phyloP scores from a whole-genome alignment of 2,329 filamentous ascomycete genomes.

The Samsoniella hepiali region DNA sequence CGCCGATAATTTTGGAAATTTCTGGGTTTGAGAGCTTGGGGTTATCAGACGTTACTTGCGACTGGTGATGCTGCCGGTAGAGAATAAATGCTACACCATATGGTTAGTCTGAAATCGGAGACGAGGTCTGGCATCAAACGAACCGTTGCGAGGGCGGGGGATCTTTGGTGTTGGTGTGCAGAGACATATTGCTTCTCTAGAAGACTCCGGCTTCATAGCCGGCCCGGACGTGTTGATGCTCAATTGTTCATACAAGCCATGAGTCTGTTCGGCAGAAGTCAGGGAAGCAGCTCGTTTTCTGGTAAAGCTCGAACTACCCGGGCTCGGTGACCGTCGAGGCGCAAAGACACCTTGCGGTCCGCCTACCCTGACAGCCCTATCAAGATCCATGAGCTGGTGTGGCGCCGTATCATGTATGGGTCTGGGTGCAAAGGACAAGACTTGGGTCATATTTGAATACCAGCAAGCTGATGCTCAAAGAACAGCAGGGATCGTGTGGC shows the following conservation, averaged over 20 bases:
- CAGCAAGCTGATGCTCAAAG: constrained; percentile 11
- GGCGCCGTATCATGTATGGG: constrained; percentile 25
- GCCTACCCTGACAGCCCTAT: constrained; percentile 22
- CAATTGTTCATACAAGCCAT: constrained; percentile 31
- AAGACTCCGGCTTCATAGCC: constrained; percentile 29
- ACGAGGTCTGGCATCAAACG: constrained; percentile 28
- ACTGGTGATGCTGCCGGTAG: constrained; percentile 91
- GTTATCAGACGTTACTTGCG: constrained; percentile 73
- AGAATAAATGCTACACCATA: constrained; percentile 79
- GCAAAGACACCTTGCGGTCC: constrained; percentile 19
- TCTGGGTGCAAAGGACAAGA: constrained; percentile 25
- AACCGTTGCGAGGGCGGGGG: constrained; percentile 58
- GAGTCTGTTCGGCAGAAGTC: constrained; percentile 43
- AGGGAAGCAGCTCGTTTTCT: constrained; percentile 47
- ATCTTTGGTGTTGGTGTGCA: constrained; percentile 57
- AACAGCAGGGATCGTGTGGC: constrained; percentile 3
- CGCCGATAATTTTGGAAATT: constrained; percentile 94
- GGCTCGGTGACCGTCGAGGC: constrained; percentile 19
- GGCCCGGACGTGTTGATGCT: constrained; percentile 28
- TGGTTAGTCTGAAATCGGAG: background rate
- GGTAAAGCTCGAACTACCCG: constrained; percentile 19
- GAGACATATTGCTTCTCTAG: constrained; percentile 50
- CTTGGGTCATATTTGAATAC: constrained; percentile 25
- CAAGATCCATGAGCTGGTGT: constrained; percentile 24
- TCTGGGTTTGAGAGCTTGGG: constrained; percentile 93